These are phyloP conservation scores for Telfairia occidentalis DNA, from an alignment of 331 rosid species.

Conservation along the genomic window DNA sequence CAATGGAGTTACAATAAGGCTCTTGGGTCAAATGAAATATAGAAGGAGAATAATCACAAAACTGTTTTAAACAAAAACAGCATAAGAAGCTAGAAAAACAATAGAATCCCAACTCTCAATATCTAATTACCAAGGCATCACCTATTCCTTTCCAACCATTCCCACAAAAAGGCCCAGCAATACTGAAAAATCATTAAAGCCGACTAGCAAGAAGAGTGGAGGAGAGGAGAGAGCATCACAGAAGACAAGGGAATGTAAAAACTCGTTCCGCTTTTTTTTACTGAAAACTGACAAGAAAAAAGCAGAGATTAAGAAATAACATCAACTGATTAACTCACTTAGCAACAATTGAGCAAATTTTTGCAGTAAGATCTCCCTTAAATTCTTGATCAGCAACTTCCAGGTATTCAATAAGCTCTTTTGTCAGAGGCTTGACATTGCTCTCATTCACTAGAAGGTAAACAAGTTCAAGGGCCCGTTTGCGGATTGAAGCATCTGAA, in stretches of 20 bases:
- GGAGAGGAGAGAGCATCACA: not conserved
- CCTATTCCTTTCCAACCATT: not conserved
- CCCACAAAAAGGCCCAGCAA: not conserved
- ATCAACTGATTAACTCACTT: constrained; percentile 48
- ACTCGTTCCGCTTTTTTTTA: not conserved
- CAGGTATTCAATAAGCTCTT: constrained; percentile 83
- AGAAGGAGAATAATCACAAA: not conserved
- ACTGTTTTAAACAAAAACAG: not conserved
- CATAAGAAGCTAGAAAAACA: not conserved
- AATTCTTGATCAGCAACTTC: constrained; percentile 85
- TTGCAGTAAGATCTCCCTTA: constrained; percentile 82
- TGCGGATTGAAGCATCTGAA: constrained; percentile 87
- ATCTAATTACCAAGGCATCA: not conserved
- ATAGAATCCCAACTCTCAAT: not conserved
- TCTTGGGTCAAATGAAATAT: not conserved
- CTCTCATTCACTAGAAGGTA: constrained; percentile 74
- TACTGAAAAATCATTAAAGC: not conserved
- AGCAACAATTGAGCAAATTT: constrained; percentile 84
- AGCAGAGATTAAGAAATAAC: not conserved
- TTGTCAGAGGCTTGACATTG: constrained; percentile 76
- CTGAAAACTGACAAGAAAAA: not conserved
- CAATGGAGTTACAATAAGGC: not conserved
- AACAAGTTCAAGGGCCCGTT: constrained; percentile 98
- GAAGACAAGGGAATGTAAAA: not conserved
- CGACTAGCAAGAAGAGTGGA: not conserved